These are phyloP conservation scores for Fraxinus platypoda DNA, from an alignment of 305 asterid genomes.

Conservation along the genomic window DNA sequence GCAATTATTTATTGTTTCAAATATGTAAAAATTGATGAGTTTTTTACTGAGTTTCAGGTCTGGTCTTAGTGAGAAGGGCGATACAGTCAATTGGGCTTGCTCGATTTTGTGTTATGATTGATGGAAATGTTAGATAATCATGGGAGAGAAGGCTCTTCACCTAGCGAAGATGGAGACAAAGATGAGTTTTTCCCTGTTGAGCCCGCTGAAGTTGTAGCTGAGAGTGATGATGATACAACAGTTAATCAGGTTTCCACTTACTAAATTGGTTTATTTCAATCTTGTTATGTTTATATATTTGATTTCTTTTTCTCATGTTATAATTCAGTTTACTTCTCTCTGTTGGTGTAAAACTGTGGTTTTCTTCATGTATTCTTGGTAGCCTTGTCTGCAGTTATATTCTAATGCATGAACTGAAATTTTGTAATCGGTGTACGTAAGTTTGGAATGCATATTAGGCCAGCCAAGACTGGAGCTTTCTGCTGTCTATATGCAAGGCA, in stretches of 20 bases:
- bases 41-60: conserved; percentile 43
- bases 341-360: neutral
- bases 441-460: neutral
- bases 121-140: conserved; percentile 50
- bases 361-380: neutral
- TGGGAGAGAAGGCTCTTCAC: conserved; percentile 38
- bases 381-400: neutral
- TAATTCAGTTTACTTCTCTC: neutral
- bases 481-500: neutral
- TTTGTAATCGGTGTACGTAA: neutral
- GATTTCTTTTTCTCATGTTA: neutral
- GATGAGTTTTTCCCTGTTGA: conserved; percentile 24
- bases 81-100: conserved; percentile 21
- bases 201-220: conserved; percentile 30
- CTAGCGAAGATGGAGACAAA: conserved; percentile 36
- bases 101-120: conserved; percentile 32
- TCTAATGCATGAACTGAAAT: neutral
- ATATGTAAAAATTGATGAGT: conserved; percentile 20
- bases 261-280: conserved; percentile 6
- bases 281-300: neutral
- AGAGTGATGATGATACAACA: conserved; percentile 43
- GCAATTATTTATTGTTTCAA: neutral
- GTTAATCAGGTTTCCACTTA: conserved; percentile 45
- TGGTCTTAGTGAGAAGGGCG: conserved; percentile 26
- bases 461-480: neutral